Percentiles rank a stretch among this genome's conserved stretches.
phyloP scores from a whole-genome alignment of 805 yeast genomes.

The Candida ipomoeae region DNA sequence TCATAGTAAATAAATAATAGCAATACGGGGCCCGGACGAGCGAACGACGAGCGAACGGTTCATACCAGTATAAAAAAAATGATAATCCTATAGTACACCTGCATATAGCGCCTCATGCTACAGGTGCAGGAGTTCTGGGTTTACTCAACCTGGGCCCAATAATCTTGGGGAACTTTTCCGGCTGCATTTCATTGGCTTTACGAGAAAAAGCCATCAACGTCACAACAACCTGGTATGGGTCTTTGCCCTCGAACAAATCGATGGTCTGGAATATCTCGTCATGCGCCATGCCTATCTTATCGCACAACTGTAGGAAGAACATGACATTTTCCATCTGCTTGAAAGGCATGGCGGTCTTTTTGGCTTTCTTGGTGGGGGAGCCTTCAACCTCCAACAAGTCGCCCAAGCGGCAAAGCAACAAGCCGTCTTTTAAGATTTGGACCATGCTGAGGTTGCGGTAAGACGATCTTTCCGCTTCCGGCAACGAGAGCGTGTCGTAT shows the following conservation, averaged over 20 bases:
- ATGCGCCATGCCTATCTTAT: conserved; percentile 65
- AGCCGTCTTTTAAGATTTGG: conserved; percentile 59
- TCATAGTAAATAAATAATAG: no score
- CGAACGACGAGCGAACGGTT: no score
- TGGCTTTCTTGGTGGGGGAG: conserved; percentile 44
- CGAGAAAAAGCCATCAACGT: conserved; percentile 72
- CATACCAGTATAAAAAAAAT: no score
- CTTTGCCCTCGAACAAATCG: conserved; percentile 68
- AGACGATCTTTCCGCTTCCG: conserved; percentile 9
- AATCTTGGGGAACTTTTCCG: conserved; percentile 21
- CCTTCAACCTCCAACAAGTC: conserved; percentile 20
- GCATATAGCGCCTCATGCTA: background rate
- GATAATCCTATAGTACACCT: background rate
- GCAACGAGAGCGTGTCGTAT: conserved; percentile 25
- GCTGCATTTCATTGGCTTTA: conserved; percentile 47
- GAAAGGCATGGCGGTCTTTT: conserved; percentile 69
- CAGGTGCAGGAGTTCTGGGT: background rate
- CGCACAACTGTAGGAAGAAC: conserved; percentile 60
- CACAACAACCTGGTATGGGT: conserved; percentile 75
- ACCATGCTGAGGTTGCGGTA: conserved; percentile 30
- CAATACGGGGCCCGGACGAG: no score
- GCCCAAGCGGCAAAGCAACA: conserved; percentile 34
- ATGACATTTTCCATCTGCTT: conserved; percentile 80
- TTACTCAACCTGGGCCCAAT: conserved; percentile 37
- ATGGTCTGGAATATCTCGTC: conserved; percentile 78